Evolutionary conservation across 805 yeast species (phyloP).

Genomic region (Starmerella stigmatis): DNA sequence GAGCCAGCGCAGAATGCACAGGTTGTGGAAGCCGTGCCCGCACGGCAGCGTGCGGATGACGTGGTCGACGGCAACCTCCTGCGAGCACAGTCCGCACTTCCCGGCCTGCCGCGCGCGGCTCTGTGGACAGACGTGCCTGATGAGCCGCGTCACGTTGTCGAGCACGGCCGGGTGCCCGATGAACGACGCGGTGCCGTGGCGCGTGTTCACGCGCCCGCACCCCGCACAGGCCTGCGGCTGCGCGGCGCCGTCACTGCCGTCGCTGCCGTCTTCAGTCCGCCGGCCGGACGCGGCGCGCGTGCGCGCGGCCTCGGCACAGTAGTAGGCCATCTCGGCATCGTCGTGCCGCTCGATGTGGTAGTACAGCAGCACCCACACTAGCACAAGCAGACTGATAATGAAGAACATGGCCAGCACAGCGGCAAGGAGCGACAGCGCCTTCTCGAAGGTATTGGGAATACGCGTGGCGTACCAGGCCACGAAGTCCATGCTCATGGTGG

Average conservation of each 20-base stretch:
- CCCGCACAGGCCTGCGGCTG: background rate
- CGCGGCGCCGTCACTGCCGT: background rate
- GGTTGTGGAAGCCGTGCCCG: conserved; percentile 73
- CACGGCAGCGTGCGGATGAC: conserved; percentile 63
- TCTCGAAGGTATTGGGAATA: background rate
- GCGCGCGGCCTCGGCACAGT: background rate
- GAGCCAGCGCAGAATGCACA: conserved; percentile 75
- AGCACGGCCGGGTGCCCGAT: conserved; percentile 9
- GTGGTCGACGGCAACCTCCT: conserved; percentile 31
- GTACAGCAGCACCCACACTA: conserved; percentile 5
- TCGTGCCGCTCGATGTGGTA: background rate
- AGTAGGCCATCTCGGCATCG: background rate
- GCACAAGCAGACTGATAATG: conserved; percentile 4
- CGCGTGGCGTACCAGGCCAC: background rate
- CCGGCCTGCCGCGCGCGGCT: conserved; percentile 6
- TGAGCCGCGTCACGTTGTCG: conserved; percentile 9
- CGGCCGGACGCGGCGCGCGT: no score
- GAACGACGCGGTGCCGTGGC: background rate
- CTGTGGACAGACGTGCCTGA: conserved; percentile 6
- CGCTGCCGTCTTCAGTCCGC: no score
- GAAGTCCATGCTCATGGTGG: background rate
- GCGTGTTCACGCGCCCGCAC: background rate
- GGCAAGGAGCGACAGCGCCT: background rate
- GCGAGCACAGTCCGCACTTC: conserved; percentile 13
- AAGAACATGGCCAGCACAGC: conserved; percentile 9